Evolutionary conservation across 163 green algal species (phyloP).

Genomic region (Botryococcus braunii): DNA sequence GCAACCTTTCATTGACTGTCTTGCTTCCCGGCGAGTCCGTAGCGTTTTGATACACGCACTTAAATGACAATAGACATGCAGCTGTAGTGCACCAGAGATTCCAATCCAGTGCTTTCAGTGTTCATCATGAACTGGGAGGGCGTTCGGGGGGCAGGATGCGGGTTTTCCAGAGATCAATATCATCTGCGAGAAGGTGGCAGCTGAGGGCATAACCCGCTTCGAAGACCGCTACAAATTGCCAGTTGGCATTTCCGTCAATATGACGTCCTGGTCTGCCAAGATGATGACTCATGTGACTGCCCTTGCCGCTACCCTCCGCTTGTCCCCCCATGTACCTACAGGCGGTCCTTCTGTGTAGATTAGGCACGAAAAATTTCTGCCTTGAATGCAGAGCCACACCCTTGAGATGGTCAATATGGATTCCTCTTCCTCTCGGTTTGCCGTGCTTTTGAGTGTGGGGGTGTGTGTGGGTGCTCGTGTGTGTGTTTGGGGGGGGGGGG

Average conservation of each 20-base stretch:
- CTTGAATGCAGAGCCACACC: constrained; percentile 16
- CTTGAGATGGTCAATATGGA: background rate
- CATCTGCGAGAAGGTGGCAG: constrained; percentile 45
- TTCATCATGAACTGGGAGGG: no score
- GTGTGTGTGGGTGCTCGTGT: no score
- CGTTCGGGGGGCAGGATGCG: constrained; percentile 15
- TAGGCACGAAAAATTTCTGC: constrained; percentile 2
- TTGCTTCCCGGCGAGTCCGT: no score
- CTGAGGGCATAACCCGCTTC: constrained; percentile 37
- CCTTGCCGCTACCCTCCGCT: background rate
- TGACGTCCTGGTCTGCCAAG: constrained; percentile 46
- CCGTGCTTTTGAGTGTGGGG: no score
- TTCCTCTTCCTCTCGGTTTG: no score
- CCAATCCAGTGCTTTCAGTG: no score
- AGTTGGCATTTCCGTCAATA: constrained; percentile 51
- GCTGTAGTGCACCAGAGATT: no score
- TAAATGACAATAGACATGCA: no score
- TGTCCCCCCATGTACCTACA: background rate
- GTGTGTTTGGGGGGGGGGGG: no score
- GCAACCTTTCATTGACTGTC: no score
- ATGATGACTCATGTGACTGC: constrained; percentile 26
- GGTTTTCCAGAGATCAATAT: constrained; percentile 32
- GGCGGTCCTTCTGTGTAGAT: background rate
- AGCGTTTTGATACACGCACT: no score
- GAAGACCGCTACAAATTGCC: constrained; percentile 44